Conservation (phyloP, 176 grass and related monocot species). For the Zea mays region Zm-B73-REFERENCE-NAM-5.0 NC_050096.1:3023501-3024000, state of each 20-base stretch:
- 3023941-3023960: conserved; percentile 5
- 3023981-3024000: neutral
- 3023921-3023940: neutral
- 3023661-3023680: neutral
- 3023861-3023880: neutral
- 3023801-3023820: conserved; percentile 36
- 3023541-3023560: neutral
- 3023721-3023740: neutral
- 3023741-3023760: conserved; percentile 7
- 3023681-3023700: neutral
- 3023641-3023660: neutral
- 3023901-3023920: conserved; percentile 30
- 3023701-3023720: neutral
- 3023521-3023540: neutral
- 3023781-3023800: conserved; percentile 50
- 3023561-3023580: neutral
- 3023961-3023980: neutral
- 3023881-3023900: neutral
- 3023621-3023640: too few species aligned
- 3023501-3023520: neutral
- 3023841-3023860: conserved; percentile 1
- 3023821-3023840: conserved; percentile 36
- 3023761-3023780: conserved; percentile 4
- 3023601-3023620: neutral
- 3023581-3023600: neutral